Evolutionary conservation across 1,284 basidiomycete species (phyloP).

Genomic region (Ceratobasidium sp.): DNA sequence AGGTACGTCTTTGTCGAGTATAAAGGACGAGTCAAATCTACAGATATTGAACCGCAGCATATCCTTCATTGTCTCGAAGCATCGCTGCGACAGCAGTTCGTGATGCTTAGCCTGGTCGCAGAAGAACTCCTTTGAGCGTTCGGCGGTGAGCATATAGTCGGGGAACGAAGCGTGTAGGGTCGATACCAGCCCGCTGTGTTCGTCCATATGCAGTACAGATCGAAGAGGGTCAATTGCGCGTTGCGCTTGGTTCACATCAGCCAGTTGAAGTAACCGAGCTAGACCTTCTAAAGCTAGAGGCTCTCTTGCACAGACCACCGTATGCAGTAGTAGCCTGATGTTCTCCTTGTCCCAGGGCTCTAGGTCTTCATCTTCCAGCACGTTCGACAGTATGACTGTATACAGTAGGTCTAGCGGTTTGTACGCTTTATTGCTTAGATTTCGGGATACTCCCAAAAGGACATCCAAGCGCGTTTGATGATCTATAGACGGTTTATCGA

Average conservation of each 20-base stretch:
- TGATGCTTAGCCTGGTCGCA: not conserved
- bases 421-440: not conserved
- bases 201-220: not conserved
- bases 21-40: not conserved
- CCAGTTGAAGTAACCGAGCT: not conserved
- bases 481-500: not conserved
- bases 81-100: not conserved
- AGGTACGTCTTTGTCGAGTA: not conserved
- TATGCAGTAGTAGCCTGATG: not conserved
- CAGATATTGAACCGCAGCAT: slow-evolving; percentile 24
- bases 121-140: not conserved
- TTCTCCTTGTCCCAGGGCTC: not conserved
- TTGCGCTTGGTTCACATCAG: not conserved
- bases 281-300: not conserved
- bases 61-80: slow-evolving; percentile 11
- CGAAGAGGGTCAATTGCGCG: not conserved
- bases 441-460: not conserved
- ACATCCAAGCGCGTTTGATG: not conserved
- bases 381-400: not conserved
- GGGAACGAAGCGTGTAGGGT: slow-evolving; percentile 1
- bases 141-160: not conserved
- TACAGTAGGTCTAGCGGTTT: slow-evolving; percentile 12
- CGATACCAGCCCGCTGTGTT: not conserved
- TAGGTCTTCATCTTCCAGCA: not conserved
- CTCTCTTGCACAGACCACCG: slow-evolving; percentile 1